Base-by-base conservation (phyloP, 345 rosid genomes). In the Excoecaria agallocha region DNA sequence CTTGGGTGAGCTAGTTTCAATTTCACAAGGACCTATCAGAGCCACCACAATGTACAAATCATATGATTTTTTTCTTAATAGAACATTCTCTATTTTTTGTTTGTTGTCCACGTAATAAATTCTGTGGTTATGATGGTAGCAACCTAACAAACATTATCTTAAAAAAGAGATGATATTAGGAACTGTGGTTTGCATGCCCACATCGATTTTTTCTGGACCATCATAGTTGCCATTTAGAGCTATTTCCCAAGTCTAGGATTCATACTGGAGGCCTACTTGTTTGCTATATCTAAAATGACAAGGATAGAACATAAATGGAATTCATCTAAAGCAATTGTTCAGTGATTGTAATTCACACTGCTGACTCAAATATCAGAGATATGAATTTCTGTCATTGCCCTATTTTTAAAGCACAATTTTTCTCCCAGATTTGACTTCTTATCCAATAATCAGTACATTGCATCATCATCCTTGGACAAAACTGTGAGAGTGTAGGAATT, bases 401-500 rank as follows among this genome's bases (percentile, higher is more conserved):
- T n/a, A n/a, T n/a, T n/a, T n/a, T n/a, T n/a, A n/a, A n/a, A n/a
- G n/a, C n/a, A n/a, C n/a, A n/a, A n/a, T n/a, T n/a, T n/a, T n/a
- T n/a, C n/a, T n/a, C n/a, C n/a, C n/a, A n/a, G 99, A 95, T 72
- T 95, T 78, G 97, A 92, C 84, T 92, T 95, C 88, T 84, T 98
- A n/a, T 92, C 99, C 68, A 95, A 92, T 86, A 92, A 95, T 82
- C 98, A 92, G 69, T 92, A 92, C 76, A 89, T 95, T 25, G 99
- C 99, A 16, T 95, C 99, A 8, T 84, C 99, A 43, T 92, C 97
- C 37, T 69, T 82, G 85, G 99, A 95, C 82, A 95, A 95, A 86
- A 95, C 99, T 79, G 96, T 95, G 72, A 88, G 97, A 86, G 97
- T 92, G 48, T 95, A 98, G 99, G 99, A 90, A 81, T 84, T 95